Conservation (phyloP, 148 eudicot genomes). For the Chenopodium formosanum region DNA sequence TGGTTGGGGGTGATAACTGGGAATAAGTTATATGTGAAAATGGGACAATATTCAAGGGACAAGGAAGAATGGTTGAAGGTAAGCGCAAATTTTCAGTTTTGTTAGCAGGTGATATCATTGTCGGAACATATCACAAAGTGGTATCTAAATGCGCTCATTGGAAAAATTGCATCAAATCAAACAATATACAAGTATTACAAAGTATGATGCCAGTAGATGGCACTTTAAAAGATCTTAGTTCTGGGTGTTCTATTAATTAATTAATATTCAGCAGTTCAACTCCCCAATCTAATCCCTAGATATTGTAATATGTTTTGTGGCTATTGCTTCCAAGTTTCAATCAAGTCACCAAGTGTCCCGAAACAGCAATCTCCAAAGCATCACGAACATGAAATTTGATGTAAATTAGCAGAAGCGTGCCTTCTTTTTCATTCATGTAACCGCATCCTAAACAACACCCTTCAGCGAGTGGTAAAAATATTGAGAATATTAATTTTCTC, state of each 20-base stretch:
- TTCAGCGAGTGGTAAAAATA: not conserved
- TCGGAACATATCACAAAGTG: no score
- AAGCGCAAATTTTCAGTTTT: no score
- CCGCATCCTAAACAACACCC: not conserved
- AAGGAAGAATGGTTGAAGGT: no score
- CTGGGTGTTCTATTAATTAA: not conserved
- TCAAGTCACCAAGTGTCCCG: not conserved
- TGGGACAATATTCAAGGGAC: no score
- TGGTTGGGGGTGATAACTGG: no score
- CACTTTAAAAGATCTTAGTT: not conserved
- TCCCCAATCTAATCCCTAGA: not conserved
- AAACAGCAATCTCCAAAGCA: not conserved
- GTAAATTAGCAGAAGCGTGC: not conserved
- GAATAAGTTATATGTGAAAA: no score
- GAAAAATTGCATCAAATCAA: not conserved
- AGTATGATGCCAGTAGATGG: not conserved
- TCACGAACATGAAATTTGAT: not conserved
- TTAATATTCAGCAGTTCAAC: not conserved
- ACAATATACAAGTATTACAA: not conserved
- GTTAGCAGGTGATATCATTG: no score
- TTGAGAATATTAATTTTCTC: not conserved
- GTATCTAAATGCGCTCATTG: not conserved
- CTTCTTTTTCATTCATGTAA: not conserved
- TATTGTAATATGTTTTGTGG: not conserved
- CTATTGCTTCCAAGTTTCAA: not conserved